phyloP scores from a whole-genome alignment of 441 rosid species.

The Arabidopsis hybrid region DNA sequence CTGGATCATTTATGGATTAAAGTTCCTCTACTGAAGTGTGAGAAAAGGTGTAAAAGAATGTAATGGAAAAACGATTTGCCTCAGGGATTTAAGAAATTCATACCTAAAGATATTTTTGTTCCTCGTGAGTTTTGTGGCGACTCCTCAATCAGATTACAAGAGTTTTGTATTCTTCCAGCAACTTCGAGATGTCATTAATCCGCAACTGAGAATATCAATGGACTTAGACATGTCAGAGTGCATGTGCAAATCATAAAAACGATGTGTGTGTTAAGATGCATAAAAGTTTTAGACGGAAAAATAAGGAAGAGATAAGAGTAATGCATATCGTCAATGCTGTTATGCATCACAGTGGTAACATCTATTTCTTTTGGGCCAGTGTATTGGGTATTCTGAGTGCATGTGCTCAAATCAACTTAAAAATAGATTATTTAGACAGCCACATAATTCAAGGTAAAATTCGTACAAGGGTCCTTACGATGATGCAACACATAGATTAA shows the following conservation, averaged over 20 bases:
- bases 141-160: slow-evolving; percentile 51
- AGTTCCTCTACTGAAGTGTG: slow-evolving; percentile 5
- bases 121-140: slow-evolving; percentile 22
- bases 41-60: background rate
- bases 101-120: slow-evolving; percentile 16
- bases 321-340: slow-evolving; percentile 9
- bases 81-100: slow-evolving; percentile 5
- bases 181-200: slow-evolving; percentile 77
- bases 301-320: background rate
- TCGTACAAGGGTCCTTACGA: background rate
- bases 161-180: slow-evolving; percentile 77
- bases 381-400: background rate
- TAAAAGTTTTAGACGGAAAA: background rate
- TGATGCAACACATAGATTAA: slow-evolving; percentile 18
- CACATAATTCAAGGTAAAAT: background rate
- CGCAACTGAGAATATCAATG: slow-evolving; percentile 66
- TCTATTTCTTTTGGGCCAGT: background rate
- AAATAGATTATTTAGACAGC: background rate
- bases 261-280: background rate
- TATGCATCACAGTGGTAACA: background rate
- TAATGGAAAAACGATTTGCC: background rate
- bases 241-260: background rate
- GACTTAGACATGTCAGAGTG: slow-evolving; percentile 21
- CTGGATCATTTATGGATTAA: background rate
- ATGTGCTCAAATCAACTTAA: background rate